Conservation (phyloP, 306 rosid species). For the Malus asiatica region DNA sequence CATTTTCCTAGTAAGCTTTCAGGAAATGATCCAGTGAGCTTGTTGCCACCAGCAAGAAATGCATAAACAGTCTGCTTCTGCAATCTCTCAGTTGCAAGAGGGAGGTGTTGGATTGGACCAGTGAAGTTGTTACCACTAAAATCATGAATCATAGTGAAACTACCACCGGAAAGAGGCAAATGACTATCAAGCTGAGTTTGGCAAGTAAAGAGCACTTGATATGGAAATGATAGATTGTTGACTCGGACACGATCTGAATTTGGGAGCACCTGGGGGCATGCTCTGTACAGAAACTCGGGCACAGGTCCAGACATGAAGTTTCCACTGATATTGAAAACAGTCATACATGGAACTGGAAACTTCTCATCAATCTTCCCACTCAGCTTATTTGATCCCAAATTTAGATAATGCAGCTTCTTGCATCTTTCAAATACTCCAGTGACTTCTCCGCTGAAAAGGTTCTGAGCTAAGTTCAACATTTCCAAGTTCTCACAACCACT, state of each 20-base stretch:
- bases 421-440: conserved; percentile 22
- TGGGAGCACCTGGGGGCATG: conserved; percentile 7
- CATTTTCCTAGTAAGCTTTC: conserved; percentile 19
- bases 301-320: conserved; percentile 24
- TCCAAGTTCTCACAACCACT: conserved; percentile 26
- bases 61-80: conserved; percentile 17
- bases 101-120: conserved; percentile 23
- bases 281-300: conserved; percentile 8
- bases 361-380: conserved; percentile 18
- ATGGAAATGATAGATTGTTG: not conserved
- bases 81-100: conserved; percentile 1
- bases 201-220: conserved; percentile 19
- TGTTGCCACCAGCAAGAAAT: conserved; percentile 28
- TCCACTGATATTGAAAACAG: conserved; percentile 13
- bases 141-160: conserved; percentile 20
- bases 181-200: conserved; percentile 5
- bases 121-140: conserved; percentile 34
- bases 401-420: conserved; percentile 25
- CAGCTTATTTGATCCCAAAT: conserved; percentile 28
- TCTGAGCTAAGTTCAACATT: conserved; percentile 26
- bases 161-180: conserved; percentile 7
- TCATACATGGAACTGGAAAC: conserved; percentile 27
- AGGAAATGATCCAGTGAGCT: conserved; percentile 17
- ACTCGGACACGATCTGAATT: conserved; percentile 2
- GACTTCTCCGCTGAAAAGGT: conserved; percentile 17